A percentile compares a stretch with the other conserved stretches of the same genome.
phyloP scores from a whole-genome alignment of 2,329 filamentous ascomycete species.

The Fusarium brachygibbosum region DNA sequence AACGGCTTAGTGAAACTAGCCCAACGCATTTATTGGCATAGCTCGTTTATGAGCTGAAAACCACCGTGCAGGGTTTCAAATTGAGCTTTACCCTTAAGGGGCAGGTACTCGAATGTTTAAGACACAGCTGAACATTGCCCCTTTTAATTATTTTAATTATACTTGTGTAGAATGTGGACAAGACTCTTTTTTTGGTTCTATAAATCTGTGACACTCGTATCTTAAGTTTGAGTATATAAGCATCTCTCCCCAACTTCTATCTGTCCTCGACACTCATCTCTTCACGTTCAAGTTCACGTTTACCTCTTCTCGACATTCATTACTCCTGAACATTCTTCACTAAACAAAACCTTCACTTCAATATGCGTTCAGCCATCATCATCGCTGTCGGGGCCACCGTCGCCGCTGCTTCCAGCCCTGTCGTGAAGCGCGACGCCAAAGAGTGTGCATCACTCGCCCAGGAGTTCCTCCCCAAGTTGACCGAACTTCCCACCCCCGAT shows the following conservation, averaged over 20 bases:
- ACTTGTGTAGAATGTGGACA: background rate
- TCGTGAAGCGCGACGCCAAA: slow-evolving; percentile 39
- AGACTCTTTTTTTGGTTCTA: background rate
- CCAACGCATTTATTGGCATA: background rate
- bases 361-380: slow-evolving; percentile 29
- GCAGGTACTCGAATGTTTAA: background rate
- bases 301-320: no score
- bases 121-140: background rate
- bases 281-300: background rate
- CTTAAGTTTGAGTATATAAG: background rate
- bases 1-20: background rate
- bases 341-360: slow-evolving; percentile 3
- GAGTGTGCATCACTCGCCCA: slow-evolving; percentile 41
- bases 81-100: background rate
- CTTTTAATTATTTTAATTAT: slow-evolving; percentile 1
- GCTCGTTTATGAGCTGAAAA: background rate
- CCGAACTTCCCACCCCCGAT: slow-evolving; percentile 40
- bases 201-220: background rate
- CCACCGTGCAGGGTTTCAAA: background rate
- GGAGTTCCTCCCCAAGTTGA: slow-evolving; percentile 38
- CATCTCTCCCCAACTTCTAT: no score
- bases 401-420: slow-evolving; percentile 23
- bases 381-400: slow-evolving; percentile 24
- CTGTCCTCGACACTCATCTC: background rate
- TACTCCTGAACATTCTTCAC: background rate